These are phyloP conservation scores for Lathyrus aphaca DNA, from an alignment of 306 rosid species.

Conservation along the genomic window DNA sequence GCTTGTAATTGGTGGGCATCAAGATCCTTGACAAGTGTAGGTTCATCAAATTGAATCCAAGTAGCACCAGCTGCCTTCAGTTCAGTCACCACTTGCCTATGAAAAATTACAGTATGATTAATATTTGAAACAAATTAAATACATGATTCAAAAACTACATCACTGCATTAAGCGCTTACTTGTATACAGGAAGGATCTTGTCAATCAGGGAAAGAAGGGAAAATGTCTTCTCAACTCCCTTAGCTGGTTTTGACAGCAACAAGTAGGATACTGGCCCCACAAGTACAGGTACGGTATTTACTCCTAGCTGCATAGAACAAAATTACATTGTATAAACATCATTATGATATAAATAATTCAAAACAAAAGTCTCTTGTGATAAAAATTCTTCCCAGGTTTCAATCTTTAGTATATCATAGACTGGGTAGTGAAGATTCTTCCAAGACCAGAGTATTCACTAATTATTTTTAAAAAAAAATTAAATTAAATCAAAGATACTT, in stretches of 20 bases:
- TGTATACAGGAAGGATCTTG: constrained; percentile 73
- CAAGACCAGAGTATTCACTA: neutral
- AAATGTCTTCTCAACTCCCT: constrained; percentile 72
- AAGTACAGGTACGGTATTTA: constrained; percentile 77
- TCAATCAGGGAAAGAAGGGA: constrained; percentile 61
- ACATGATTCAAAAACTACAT: constrained; percentile 17
- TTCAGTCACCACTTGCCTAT: constrained; percentile 81
- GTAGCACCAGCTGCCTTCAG: constrained; percentile 81
- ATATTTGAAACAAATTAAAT: neutral
- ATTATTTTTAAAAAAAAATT: neutral
- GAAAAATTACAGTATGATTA: constrained; percentile 16
- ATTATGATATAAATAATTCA: neutral
- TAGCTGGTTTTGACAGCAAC: constrained; percentile 81
- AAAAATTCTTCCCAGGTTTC: neutral
- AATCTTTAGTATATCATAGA: constrained; percentile 11
- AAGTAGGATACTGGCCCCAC: constrained; percentile 85
- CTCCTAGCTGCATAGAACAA: constrained; percentile 63
- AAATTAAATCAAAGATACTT: constrained; percentile 19
- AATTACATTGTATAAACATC: neutral
- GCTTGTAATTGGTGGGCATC: constrained; percentile 68
- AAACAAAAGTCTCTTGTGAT: neutral
- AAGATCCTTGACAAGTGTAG: constrained; percentile 75
- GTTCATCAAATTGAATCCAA: constrained; percentile 92
- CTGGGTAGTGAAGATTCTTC: constrained; percentile 11
- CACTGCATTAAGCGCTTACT: constrained; percentile 46